A percentile compares a stretch with the other conserved stretches of the same genome.
phyloP scores from a whole-genome alignment of 495 filamentous ascomycete genomes.

The Aspergillus haitiensis region DNA sequence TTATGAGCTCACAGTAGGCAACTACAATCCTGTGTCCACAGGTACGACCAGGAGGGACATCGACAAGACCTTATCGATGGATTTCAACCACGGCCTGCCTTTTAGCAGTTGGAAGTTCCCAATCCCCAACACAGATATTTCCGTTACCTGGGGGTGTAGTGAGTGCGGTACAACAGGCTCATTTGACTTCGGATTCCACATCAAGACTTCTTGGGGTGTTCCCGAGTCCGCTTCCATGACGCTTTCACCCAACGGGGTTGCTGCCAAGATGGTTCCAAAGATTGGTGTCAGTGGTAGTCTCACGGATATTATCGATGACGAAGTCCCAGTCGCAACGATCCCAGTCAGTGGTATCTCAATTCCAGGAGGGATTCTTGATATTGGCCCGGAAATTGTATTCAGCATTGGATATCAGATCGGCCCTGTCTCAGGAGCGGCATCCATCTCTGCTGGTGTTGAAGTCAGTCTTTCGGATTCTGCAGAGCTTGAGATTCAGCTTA shows the following conservation, averaged over 20 bases:
- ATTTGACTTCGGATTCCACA: constrained; percentile 37
- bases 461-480: constrained; percentile 29
- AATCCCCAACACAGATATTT: constrained; percentile 14
- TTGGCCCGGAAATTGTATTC: constrained; percentile 38
- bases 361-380: constrained; percentile 28
- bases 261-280: constrained; percentile 27
- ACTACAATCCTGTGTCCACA: constrained; percentile 2
- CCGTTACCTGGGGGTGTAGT: constrained; percentile 25
- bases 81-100: constrained; percentile 30
- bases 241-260: constrained; percentile 32
- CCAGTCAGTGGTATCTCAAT: constrained; percentile 37
- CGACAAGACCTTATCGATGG: constrained; percentile 29
- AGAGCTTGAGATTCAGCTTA: constrained; percentile 31
- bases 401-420: constrained; percentile 29
- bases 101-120: constrained; percentile 23
- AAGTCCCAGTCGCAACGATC: constrained; percentile 28
- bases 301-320: constrained; percentile 25
- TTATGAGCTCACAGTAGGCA: constrained; percentile 37
- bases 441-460: constrained; percentile 28
- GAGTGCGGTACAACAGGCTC: constrained; percentile 34
- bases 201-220: constrained; percentile 27
- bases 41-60: constrained; percentile 26
- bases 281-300: constrained; percentile 30
- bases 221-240: constrained; percentile 29
- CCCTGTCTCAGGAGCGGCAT: constrained; percentile 30